Conservation (phyloP, 768 basidiomycete genomes). For the Xerocomus spinulosus region DNA sequence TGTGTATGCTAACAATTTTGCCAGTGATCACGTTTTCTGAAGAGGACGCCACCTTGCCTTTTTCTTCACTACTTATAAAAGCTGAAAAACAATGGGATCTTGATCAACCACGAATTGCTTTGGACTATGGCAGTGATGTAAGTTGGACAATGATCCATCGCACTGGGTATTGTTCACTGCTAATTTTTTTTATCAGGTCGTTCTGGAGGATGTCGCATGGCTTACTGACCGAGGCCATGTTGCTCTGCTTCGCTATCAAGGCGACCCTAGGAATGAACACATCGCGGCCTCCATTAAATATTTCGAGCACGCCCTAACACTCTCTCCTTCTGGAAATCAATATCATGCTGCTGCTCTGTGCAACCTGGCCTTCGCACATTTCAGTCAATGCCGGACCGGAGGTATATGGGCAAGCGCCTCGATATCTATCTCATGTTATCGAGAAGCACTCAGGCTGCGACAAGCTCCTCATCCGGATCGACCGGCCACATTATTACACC, state of each 20-base stretch:
- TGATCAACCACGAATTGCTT: too few relatives aligned
- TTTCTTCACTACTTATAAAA: too few relatives aligned
- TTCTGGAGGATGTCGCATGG: too few relatives aligned
- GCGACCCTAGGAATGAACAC: neutral
- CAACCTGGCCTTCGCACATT: conserved; percentile 7
- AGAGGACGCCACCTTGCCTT: too few relatives aligned
- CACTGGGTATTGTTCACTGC: too few relatives aligned
- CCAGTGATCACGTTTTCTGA: too few relatives aligned
- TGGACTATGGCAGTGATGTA: too few relatives aligned
- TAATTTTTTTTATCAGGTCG: too few relatives aligned
- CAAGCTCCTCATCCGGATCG: conserved; percentile 7
- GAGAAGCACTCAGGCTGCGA: conserved; percentile 9
- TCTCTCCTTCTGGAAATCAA: neutral
- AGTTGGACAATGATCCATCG: too few relatives aligned
- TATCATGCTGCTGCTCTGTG: conserved; percentile 2
- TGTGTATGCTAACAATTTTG: too few relatives aligned
- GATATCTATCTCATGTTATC: neutral
- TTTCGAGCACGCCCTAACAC: conserved; percentile 4
- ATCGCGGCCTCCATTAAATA: neutral
- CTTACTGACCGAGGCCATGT: conserved; percentile 2
- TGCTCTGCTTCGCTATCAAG: neutral
- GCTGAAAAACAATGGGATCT: too few relatives aligned
- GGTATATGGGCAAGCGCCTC: neutral
- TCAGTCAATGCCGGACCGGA: neutral
- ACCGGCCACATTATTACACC: neutral